These are phyloP conservation scores for Crotalaria pallida DNA, from an alignment of 306 rosid genomes.

Conservation along the genomic window DNA sequence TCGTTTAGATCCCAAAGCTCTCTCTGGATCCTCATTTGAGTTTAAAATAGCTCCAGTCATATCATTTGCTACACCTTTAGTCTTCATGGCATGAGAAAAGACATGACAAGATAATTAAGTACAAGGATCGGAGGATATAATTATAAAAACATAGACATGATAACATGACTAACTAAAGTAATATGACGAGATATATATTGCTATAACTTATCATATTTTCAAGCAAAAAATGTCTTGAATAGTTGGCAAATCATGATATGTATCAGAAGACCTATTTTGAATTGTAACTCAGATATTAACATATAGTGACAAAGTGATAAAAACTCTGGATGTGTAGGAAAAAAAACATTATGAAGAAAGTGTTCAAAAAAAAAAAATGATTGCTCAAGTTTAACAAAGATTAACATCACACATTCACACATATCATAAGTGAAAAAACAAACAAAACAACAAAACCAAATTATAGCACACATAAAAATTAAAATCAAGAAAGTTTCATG, in stretches of 20 bases:
- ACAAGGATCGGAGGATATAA: neutral
- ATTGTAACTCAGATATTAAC: neutral
- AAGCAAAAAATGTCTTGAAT: neutral
- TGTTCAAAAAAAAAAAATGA: too few species aligned
- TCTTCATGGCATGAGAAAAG: slow-evolving; percentile 39
- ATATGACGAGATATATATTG: neutral
- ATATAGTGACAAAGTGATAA: neutral
- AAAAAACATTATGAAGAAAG: neutral
- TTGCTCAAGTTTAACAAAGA: neutral
- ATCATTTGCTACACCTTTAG: slow-evolving; percentile 58
- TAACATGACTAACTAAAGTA: neutral
- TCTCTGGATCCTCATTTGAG: slow-evolving; percentile 49
- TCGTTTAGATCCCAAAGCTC: slow-evolving; percentile 48
- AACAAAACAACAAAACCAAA: neutral
- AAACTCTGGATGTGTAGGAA: neutral
- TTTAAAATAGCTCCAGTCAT: slow-evolving; percentile 40
- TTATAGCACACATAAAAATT: neutral
- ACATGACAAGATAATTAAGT: slow-evolving; percentile 12
- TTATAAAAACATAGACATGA: neutral
- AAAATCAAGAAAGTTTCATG: neutral
- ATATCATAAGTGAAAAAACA: neutral
- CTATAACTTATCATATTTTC: neutral
- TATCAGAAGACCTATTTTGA: neutral
- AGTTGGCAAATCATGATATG: neutral
- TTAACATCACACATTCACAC: neutral